phyloP scores from a whole-genome alignment of 371 early-diverging fungal genomes.

The Capillidium rhysosporum region DNA sequence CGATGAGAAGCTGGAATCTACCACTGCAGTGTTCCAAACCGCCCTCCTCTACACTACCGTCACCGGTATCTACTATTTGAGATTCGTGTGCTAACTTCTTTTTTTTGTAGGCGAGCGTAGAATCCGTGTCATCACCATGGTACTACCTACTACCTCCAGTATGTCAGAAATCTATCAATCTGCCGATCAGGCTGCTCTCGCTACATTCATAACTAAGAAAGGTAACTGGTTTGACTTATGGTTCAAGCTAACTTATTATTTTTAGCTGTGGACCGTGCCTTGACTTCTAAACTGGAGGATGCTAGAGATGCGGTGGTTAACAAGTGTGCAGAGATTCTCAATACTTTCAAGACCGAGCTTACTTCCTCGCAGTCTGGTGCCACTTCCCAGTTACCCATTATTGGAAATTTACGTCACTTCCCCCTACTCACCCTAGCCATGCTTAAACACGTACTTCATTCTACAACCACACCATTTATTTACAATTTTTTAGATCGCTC shows the following conservation, averaged over 20 bases:
- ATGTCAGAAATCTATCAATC: slow-evolving; percentile 60
- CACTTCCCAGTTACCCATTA: slow-evolving; percentile 57
- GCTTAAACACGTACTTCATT: slow-evolving; percentile 39
- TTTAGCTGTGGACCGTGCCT: slow-evolving; percentile 52
- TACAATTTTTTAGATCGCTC: slow-evolving; percentile 21
- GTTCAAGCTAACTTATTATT: not conserved
- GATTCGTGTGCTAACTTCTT: not conserved
- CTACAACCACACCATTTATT: not conserved
- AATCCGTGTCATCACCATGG: slow-evolving; percentile 87
- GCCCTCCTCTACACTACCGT: slow-evolving; percentile 83
- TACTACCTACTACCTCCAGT: slow-evolving; percentile 66
- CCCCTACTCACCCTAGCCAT: slow-evolving; percentile 68
- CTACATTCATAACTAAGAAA: slow-evolving; percentile 66
- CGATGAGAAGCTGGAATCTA: slow-evolving; percentile 59
- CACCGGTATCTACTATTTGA: slow-evolving; percentile 19
- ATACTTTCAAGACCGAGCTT: slow-evolving; percentile 65
- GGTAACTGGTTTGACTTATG: slow-evolving; percentile 14
- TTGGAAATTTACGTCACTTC: slow-evolving; percentile 65
- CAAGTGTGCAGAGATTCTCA: slow-evolving; percentile 68
- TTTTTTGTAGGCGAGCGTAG: slow-evolving; percentile 55
- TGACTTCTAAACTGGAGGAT: slow-evolving; percentile 78
- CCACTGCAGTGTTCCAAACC: slow-evolving; percentile 86
- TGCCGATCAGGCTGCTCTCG: slow-evolving; percentile 70
- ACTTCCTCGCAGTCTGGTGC: slow-evolving; percentile 48
- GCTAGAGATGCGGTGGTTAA: slow-evolving; percentile 82